Evolutionary conservation across 129 eudicot species (phyloP), one percentile per base, ranked within the genome.

Genomic region (Pulicaria dysenterica): DNA sequence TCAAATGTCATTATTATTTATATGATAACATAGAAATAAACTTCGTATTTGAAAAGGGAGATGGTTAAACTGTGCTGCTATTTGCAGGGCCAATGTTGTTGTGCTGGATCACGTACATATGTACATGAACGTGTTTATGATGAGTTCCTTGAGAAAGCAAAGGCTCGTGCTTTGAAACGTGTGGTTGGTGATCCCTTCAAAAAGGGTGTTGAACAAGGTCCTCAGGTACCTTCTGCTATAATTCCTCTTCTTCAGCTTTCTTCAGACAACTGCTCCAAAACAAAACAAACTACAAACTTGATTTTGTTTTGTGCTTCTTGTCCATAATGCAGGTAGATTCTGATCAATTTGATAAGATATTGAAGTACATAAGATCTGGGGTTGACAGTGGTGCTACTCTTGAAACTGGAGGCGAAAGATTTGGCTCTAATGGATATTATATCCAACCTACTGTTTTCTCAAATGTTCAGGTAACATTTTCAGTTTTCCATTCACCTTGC

Each of bases 91-190:
- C 86, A 85, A 75, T 81, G 86, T 77, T 85, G 89, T 65, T 82
- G 86, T 67, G 77, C 89, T 15, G 89, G 89, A 41, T 81, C 89
- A 12, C 86, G 89, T 15, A 82, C 86, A 67, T 85, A 59, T 63
- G 89, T 85, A 42, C 89, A 85, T 37, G 89, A 85, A 75, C 80
- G 78, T n/a, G 82, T 85, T 15, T 85, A 85, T 47, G 89, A 85
- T 61, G 86, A 85, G 76, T 79, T 85, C 47, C 0, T 82, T 47
- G 84, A 85, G 80, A 85, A 81, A 62, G 48, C 84, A 56, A 79
- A 82, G 80, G 86, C 82, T 6, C 75, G 45, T 36, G 89, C 89
- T 16, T 7, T 74, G 38, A 51, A 69, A 10, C 86, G 89, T 16
- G 80, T 79, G 14, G 86, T 85, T 58, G 86, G 89, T 15, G 89